Evolutionary conservation across 164 flowering plant species (phyloP).

Genomic region (Pachysandra terminalis): DNA sequence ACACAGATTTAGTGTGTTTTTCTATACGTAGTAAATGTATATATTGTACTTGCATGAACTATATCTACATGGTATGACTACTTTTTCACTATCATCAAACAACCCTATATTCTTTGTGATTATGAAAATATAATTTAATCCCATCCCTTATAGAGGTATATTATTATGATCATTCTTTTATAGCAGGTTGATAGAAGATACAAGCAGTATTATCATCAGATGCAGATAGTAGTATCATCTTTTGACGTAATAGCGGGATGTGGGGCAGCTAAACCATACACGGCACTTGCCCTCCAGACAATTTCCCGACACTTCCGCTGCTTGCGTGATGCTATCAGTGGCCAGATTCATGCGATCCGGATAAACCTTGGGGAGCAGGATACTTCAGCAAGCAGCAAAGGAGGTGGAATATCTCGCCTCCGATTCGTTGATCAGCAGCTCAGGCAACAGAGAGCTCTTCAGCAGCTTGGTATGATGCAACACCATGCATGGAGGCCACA

Average conservation of each 20-base stretch:
- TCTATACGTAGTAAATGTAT: no score
- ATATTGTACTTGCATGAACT: no score
- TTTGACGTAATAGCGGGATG: constrained; percentile 71
- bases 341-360: constrained; percentile 49
- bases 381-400: constrained; percentile 27
- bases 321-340: constrained; percentile 66
- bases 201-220: constrained; percentile 73
- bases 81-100: no score
- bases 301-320: constrained; percentile 85
- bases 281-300: constrained; percentile 69
- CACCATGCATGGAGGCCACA: constrained; percentile 97
- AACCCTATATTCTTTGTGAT: neutral
- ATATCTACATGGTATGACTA: no score
- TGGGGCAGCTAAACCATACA: constrained; percentile 81
- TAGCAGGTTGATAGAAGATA: constrained; percentile 77
- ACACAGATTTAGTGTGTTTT: no score
- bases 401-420: constrained; percentile 62
- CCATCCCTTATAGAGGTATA: neutral
- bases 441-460: constrained; percentile 75
- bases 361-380: constrained; percentile 75
- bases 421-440: constrained; percentile 77
- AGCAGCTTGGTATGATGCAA: constrained; percentile 68
- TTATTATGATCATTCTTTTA: constrained; percentile 1
- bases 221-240: constrained; percentile 72
- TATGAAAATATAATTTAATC: neutral